phyloP scores from a whole-genome alignment of 192 early-diverging fungal species.

The Coemansia sp. region DNA sequence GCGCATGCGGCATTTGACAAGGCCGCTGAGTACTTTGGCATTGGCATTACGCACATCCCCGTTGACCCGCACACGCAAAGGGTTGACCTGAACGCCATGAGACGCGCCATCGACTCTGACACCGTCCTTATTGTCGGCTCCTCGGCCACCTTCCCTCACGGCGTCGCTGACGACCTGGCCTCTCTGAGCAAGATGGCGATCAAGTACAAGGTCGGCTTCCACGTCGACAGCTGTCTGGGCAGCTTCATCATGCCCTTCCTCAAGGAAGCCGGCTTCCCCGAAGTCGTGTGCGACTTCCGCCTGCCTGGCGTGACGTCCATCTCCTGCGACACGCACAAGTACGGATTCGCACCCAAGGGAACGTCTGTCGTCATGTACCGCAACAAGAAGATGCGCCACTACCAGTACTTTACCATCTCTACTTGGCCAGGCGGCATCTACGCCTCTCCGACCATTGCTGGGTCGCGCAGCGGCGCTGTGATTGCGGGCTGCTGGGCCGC shows the following conservation, averaged over 20 bases:
- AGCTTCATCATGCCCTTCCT: constrained; percentile 94
- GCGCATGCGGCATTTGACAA: constrained; percentile 97
- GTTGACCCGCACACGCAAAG: constrained; percentile 75
- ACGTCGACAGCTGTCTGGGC: constrained; percentile 96
- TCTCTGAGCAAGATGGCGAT: constrained; percentile 77
- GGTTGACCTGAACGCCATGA: constrained; percentile 79
- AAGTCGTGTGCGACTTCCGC: constrained; percentile 83
- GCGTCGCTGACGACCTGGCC: constrained; percentile 89
- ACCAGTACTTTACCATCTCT: constrained; percentile 90
- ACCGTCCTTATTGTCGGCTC: constrained; percentile 94
- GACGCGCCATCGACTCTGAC: constrained; percentile 83
- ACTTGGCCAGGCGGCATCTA: constrained; percentile 98
- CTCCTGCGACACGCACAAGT: constrained; percentile 98
- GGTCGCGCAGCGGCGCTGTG: constrained; percentile 87
- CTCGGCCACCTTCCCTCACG: constrained; percentile 92
- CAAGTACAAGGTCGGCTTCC: constrained; percentile 83
- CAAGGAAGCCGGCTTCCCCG: constrained; percentile 90
- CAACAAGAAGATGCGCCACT: constrained; percentile 75
- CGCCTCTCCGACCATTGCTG: constrained; percentile 89
- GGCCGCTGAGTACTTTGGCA: constrained; percentile 89
- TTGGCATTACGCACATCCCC: constrained; percentile 85
- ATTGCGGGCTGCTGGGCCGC: constrained; percentile 98
- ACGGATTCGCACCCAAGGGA: constrained; percentile 99
- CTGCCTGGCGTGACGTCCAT: constrained; percentile 93
- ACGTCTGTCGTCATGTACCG: constrained; percentile 94